Percentiles rank a stretch among this genome's conserved stretches.
Evolutionary conservation across 495 filamentous ascomycete genomes (phyloP).

Genomic region (Penicillium macrosclerotiorum): DNA sequence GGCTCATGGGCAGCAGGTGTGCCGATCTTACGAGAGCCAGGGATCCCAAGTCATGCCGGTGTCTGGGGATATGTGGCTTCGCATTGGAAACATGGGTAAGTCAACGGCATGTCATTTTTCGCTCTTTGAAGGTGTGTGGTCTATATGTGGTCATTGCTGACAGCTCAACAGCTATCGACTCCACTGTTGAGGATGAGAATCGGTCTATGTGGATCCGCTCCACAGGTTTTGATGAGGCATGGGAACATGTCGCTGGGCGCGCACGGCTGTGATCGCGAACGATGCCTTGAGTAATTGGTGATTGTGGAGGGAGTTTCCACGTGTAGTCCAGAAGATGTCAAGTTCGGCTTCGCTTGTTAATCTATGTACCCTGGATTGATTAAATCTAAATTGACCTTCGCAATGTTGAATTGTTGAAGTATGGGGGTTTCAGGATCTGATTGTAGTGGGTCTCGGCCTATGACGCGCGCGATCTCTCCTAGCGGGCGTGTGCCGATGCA

Average conservation of each 20-base stretch:
- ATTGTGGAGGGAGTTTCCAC: too few species aligned
- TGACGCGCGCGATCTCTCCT: conserved; percentile 1
- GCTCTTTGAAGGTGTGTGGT: conserved; percentile 31
- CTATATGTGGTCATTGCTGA: conserved; percentile 6
- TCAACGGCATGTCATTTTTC: conserved; percentile 60
- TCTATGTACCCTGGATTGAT: neutral
- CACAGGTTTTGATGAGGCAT: conserved; percentile 38
- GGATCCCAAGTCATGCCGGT: conserved; percentile 45
- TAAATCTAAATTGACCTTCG: neutral
- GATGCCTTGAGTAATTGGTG: neutral
- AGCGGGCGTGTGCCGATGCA: neutral
- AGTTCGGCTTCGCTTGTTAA: neutral
- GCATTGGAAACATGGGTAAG: conserved; percentile 57
- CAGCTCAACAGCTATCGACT: conserved; percentile 30
- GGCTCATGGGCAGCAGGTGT: conserved; percentile 52
- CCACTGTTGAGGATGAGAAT: conserved; percentile 19
- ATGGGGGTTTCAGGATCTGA: neutral
- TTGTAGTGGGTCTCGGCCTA: conserved; percentile 2
- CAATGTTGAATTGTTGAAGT: neutral
- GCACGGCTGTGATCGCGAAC: conserved; percentile 25
- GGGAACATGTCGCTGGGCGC: conserved; percentile 25
- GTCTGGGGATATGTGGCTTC: conserved; percentile 67
- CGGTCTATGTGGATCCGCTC: conserved; percentile 33
- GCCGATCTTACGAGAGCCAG: conserved; percentile 37
- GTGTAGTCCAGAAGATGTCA: too few species aligned